A percentile compares a stretch with the other conserved stretches of the same genome.
Evolutionary conservation across 1,284 basidiomycete genomes (phyloP).

Genomic region (Microbotryum saponariae): DNA sequence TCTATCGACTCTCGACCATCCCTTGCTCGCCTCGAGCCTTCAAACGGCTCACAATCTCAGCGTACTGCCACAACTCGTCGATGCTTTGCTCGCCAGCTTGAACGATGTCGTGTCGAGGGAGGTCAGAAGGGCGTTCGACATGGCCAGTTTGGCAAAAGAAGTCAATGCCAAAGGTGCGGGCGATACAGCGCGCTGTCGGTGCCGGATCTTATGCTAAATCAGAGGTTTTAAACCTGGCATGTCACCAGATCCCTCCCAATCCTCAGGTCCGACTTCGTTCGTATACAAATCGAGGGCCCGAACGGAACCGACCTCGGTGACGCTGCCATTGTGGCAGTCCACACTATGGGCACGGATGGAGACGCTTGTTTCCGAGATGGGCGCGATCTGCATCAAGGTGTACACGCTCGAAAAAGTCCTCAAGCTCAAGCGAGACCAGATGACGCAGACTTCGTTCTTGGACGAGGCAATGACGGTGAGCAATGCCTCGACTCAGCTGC

Average conservation of each 20-base stretch:
- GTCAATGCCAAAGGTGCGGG: slow-evolving; percentile 60
- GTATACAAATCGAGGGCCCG: slow-evolving; percentile 69
- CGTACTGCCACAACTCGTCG: slow-evolving; percentile 72
- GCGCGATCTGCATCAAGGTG: slow-evolving; percentile 81
- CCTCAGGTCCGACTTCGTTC: slow-evolving; percentile 15
- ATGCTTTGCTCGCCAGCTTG: slow-evolving; percentile 68
- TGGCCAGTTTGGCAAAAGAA: slow-evolving; percentile 74
- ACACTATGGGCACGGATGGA: slow-evolving; percentile 78
- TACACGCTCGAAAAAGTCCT: slow-evolving; percentile 92
- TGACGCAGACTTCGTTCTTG: slow-evolving; percentile 69
- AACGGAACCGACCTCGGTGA: slow-evolving; percentile 74
- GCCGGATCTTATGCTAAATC: background rate
- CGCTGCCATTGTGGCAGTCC: slow-evolving; percentile 69
- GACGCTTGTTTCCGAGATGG: slow-evolving; percentile 75
- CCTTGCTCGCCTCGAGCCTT: slow-evolving; percentile 77
- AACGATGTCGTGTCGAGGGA: slow-evolving; percentile 65
- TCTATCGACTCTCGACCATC: slow-evolving; percentile 67
- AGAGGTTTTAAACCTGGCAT: background rate
- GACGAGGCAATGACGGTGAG: slow-evolving; percentile 82
- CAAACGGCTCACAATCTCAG: slow-evolving; percentile 91
- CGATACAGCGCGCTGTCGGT: background rate
- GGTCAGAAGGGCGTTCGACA: slow-evolving; percentile 54
- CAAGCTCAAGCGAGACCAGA: slow-evolving; percentile 71
- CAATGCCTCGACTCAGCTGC: background rate
- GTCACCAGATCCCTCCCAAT: background rate